These are phyloP conservation scores for Hyphopichia buzzinii DNA, from an alignment of 1,139 yeast genomes.

Conservation along the genomic window DNA sequence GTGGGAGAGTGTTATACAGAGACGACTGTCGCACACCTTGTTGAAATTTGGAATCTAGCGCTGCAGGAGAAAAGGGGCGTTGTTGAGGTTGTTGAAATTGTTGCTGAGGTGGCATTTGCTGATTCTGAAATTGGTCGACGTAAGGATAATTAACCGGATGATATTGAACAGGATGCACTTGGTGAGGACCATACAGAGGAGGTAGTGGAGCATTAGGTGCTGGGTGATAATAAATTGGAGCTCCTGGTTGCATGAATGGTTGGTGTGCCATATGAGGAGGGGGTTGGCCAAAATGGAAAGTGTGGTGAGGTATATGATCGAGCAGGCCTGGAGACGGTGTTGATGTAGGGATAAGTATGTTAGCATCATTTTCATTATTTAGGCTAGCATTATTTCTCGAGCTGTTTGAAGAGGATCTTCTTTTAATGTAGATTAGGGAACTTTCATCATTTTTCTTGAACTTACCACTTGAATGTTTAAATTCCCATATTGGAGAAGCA, in stretches of 20 bases:
- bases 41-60: not conserved
- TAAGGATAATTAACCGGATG: slow-evolving; percentile 6
- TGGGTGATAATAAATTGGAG: slow-evolving; percentile 3
- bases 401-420: slow-evolving; percentile 50
- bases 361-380: slow-evolving; percentile 10
- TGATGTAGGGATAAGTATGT: slow-evolving; percentile 9
- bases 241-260: slow-evolving; percentile 15
- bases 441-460: slow-evolving; percentile 76
- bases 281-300: slow-evolving; percentile 10
- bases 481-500: slow-evolving; percentile 66
- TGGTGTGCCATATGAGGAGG: slow-evolving; percentile 10
- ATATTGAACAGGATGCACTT: slow-evolving; percentile 9
- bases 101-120: slow-evolving; percentile 6
- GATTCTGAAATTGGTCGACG: slow-evolving; percentile 1
- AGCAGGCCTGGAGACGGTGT: slow-evolving; percentile 12
- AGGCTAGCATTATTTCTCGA: slow-evolving; percentile 14
- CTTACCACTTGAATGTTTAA: slow-evolving; percentile 76
- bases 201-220: slow-evolving; percentile 13
- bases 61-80: slow-evolving; percentile 1
- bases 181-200: slow-evolving; percentile 6
- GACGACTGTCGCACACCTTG: not conserved
- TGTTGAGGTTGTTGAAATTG: slow-evolving; percentile 5
- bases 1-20: not conserved
- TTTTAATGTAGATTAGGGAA: slow-evolving; percentile 61
- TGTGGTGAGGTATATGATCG: slow-evolving; percentile 7